Evolutionary conservation across 192 early-diverging fungal species (phyloP).

Genomic region (Cetraspora pellucida): DNA sequence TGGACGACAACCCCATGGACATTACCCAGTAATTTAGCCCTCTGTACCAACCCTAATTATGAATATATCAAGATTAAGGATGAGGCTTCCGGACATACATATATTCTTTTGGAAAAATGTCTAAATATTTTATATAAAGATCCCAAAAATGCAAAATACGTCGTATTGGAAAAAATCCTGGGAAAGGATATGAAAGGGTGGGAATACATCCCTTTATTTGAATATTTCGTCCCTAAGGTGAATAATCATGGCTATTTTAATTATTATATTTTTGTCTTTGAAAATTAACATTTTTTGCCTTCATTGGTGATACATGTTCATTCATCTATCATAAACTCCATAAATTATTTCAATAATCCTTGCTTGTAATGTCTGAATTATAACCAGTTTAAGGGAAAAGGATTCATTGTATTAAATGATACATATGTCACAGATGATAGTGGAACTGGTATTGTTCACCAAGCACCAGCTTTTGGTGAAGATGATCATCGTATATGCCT

Average conservation of each 20-base stretch:
- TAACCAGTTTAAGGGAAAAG: constrained; percentile 69
- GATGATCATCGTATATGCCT: constrained; percentile 97
- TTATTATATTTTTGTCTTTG: neutral
- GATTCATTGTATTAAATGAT: constrained; percentile 88
- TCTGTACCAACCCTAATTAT: constrained; percentile 90
- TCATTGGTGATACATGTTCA: neutral
- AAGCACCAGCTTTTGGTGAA: constrained; percentile 97
- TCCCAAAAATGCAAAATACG: constrained; percentile 92
- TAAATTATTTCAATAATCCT: neutral
- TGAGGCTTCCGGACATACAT: constrained; percentile 75
- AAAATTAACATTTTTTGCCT: too few relatives aligned
- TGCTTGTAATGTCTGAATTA: neutral
- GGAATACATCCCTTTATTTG: constrained; percentile 90
- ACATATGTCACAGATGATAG: constrained; percentile 88
- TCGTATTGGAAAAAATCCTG: constrained; percentile 74
- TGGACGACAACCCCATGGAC: constrained; percentile 99
- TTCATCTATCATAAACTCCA: neutral
- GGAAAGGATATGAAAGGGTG: constrained; percentile 81
- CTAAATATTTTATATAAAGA: constrained; percentile 92
- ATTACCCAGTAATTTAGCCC: constrained; percentile 90
- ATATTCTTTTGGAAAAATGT: constrained; percentile 85
- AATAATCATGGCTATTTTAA: neutral
- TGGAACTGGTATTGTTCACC: constrained; percentile 99
- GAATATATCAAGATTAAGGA: constrained; percentile 97
- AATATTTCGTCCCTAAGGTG: constrained; percentile 65